Evolutionary conservation across 176 grass and related monocot species (phyloP).

Genomic region (Raddia distichophylla): DNA sequence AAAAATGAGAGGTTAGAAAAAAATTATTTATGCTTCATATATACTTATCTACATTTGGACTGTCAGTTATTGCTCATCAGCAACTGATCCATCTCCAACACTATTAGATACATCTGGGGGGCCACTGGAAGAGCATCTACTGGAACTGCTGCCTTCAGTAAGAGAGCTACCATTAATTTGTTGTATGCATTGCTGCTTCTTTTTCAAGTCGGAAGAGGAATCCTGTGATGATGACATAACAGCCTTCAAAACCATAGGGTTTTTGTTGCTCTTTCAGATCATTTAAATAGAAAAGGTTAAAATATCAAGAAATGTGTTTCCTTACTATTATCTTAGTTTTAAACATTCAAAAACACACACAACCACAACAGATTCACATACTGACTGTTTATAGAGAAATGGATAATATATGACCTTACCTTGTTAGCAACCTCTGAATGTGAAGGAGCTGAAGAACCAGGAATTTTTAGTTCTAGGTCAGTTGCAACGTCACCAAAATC

Average conservation of each 20-base stretch:
- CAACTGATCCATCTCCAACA: conserved; percentile 44
- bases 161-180: conserved; percentile 42
- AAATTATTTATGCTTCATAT: conserved; percentile 25
- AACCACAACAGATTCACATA: not conserved
- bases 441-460: conserved; percentile 58
- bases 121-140: conserved; percentile 60
- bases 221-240: conserved; percentile 52
- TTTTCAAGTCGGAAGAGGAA: conserved; percentile 59
- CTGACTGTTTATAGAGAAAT: not conserved
- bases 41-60: not conserved
- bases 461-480: conserved; percentile 87
- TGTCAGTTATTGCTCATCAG: conserved; percentile 39
- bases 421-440: conserved; percentile 51
- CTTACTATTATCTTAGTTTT: conserved; percentile 10
- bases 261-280: conserved; percentile 14
- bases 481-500: conserved; percentile 76
- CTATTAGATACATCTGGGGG: conserved; percentile 59
- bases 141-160: conserved; percentile 61
- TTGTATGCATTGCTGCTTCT: conserved; percentile 48
- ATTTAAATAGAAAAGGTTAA: not conserved
- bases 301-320: conserved; percentile 6
- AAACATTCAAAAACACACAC: conserved; percentile 17
- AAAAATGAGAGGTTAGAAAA: conserved; percentile 1
- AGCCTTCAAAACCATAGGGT: conserved; percentile 17
- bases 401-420: conserved; percentile 39